phyloP scores from a whole-genome alignment of 108 stramenopile species.

The Seminavis robusta region DNA sequence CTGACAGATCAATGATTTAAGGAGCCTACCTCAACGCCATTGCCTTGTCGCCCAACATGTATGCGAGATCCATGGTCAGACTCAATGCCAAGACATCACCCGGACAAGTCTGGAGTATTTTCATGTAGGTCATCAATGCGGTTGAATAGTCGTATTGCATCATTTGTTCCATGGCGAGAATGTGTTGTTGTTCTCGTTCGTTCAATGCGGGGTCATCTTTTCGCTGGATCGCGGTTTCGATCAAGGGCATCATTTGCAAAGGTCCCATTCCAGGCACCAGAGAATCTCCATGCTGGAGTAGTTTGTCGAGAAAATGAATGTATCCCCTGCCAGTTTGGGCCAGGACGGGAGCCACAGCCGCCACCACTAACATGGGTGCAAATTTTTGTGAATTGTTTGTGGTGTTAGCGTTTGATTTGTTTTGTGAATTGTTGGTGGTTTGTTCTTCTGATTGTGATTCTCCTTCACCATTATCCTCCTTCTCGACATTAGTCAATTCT shows the following conservation, averaged over 20 bases:
- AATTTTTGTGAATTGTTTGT: constrained; percentile 2
- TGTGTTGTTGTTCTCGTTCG: constrained; percentile 54
- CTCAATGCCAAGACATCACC: constrained; percentile 77
- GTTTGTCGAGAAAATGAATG: constrained; percentile 49
- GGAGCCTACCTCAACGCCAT: constrained; percentile 44
- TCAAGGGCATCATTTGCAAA: constrained; percentile 41
- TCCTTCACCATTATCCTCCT: background rate
- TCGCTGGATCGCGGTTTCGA: constrained; percentile 30
- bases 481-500: background rate
- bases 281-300: constrained; percentile 32
- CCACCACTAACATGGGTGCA: constrained; percentile 73
- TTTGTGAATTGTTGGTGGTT: too few species aligned
- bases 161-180: constrained; percentile 56
- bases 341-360: constrained; percentile 69
- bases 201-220: constrained; percentile 41
- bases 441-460: background rate
- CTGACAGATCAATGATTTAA: too few species aligned
- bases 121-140: constrained; percentile 54
- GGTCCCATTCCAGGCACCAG: constrained; percentile 17
- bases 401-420: too few species aligned
- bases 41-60: constrained; percentile 56
- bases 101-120: constrained; percentile 60
- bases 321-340: constrained; percentile 68
- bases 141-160: constrained; percentile 53
- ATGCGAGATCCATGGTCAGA: constrained; percentile 73